Evolutionary conservation across 768 basidiomycete species (phyloP).

Genomic region (Phanerodontia chrysosporium): DNA sequence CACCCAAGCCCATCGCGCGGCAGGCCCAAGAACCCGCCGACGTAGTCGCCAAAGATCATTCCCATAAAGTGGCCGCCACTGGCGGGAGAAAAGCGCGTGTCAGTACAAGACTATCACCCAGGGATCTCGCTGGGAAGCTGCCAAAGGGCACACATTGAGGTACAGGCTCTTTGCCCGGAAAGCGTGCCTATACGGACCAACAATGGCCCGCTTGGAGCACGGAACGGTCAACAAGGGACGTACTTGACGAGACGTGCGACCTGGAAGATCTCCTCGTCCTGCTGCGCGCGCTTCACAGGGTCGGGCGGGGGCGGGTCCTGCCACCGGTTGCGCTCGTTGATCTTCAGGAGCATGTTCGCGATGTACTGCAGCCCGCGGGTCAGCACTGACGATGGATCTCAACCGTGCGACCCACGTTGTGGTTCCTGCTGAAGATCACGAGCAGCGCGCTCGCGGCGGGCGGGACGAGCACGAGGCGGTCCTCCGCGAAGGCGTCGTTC

Average conservation of each 20-base stretch:
- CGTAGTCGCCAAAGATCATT: constrained; percentile 54
- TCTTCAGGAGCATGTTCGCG: constrained; percentile 45
- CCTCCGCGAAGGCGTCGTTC: constrained; percentile 52
- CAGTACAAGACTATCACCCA: not conserved
- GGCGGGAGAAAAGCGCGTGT: not conserved
- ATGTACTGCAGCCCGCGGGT: constrained; percentile 41
- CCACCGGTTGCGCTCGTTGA: constrained; percentile 52
- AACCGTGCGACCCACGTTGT: constrained; percentile 39
- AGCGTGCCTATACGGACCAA: not conserved
- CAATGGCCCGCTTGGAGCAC: no score
- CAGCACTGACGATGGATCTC: not conserved
- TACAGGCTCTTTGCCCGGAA: no score
- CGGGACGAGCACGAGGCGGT: constrained; percentile 47
- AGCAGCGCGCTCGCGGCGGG: constrained; percentile 51
- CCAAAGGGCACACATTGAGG: no score
- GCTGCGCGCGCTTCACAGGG: constrained; percentile 19
- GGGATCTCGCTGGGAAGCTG: no score
- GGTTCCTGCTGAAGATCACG: constrained; percentile 54
- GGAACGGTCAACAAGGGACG: not conserved
- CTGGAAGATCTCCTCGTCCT: constrained; percentile 59
- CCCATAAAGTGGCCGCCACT: constrained; percentile 51
- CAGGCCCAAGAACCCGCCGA: constrained; percentile 52
- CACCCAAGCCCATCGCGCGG: constrained; percentile 47
- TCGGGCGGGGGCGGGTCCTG: constrained; percentile 32
- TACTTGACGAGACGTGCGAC: constrained; percentile 50